Conservation (phyloP, 768 basidiomycete species). For the Nidularia pulvinata region DNA sequence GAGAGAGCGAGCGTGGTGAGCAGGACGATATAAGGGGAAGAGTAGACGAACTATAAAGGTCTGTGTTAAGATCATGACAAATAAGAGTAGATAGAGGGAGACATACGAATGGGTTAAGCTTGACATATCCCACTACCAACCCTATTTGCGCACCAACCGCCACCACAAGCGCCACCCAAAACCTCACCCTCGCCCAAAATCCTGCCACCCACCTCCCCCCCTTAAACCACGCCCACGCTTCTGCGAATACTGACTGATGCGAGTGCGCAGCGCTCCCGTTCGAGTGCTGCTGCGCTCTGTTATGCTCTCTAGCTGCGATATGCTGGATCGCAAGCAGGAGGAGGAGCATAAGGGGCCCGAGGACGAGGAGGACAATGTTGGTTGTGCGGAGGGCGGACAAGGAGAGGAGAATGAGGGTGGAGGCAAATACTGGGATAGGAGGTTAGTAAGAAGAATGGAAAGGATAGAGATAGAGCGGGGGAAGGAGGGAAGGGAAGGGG, state of each 20-base stretch:
- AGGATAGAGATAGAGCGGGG: too few relatives aligned
- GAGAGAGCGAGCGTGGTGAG: conserved; percentile 39
- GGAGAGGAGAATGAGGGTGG: conserved; percentile 52
- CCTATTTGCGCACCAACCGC: conserved; percentile 42
- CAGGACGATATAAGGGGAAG: conserved; percentile 48
- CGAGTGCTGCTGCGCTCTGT: conserved; percentile 4
- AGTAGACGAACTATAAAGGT: conserved; percentile 17
- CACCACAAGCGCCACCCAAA: conserved; percentile 59
- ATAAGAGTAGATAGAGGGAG: neutral
- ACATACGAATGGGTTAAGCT: conserved; percentile 65
- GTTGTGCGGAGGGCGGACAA: conserved; percentile 46
- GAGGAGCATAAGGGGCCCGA: conserved; percentile 57
- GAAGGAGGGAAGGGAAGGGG: too few relatives aligned
- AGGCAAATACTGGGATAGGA: conserved; percentile 72
- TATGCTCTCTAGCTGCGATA: conserved; percentile 9
- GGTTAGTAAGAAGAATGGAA: too few relatives aligned
- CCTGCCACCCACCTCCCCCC: conserved; percentile 21
- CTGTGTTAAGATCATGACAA: neutral
- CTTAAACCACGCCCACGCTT: conserved; percentile 17
- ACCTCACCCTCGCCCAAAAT: conserved; percentile 53
- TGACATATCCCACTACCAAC: conserved; percentile 45
- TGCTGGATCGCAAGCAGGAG: conserved; percentile 32
- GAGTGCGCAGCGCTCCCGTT: conserved; percentile 10
- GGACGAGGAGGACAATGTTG: conserved; percentile 60
- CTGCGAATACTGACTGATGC: conserved; percentile 8